Conservation (phyloP, 495 filamentous ascomycete genomes). For the Penicillium riverlandense region DNA sequence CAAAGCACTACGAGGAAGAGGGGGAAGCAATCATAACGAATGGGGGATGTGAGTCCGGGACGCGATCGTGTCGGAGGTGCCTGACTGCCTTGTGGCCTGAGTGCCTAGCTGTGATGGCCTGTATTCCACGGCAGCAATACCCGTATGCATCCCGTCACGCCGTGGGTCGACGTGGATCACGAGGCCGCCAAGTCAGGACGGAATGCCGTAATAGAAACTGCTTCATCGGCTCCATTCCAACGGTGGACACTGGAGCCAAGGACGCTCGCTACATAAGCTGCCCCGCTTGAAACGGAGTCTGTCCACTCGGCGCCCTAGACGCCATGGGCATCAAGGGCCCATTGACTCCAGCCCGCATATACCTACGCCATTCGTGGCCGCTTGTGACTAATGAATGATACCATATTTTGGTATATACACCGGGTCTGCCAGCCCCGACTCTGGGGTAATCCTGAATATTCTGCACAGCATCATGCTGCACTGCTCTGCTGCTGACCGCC, state of each 20-base stretch:
- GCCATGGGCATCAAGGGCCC: too few species aligned
- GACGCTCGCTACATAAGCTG: neutral
- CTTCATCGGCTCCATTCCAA: too few species aligned
- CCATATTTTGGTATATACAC: constrained; percentile 9
- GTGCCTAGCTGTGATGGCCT: neutral
- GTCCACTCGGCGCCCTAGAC: too few species aligned
- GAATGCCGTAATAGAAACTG: too few species aligned
- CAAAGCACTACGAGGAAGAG: too few species aligned
- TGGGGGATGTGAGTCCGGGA: too few species aligned
- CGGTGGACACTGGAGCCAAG: too few species aligned
- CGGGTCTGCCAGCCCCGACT: constrained; percentile 7
- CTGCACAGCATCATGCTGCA: constrained; percentile 9
- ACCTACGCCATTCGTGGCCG: constrained; percentile 1
- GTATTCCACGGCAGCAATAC: too few species aligned
- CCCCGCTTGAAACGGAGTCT: constrained; percentile 8
- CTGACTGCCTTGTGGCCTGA: too few species aligned
- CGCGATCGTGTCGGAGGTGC: too few species aligned
- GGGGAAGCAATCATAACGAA: too few species aligned
- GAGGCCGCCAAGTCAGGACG: neutral
- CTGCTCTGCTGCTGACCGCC: constrained; percentile 4
- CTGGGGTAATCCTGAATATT: constrained; percentile 14
- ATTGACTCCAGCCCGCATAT: neutral
- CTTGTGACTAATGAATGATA: constrained; percentile 17
- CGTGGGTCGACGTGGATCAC: neutral
- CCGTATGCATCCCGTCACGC: too few species aligned